Evolutionary conservation across 225 moss, liverwort and hornwort species (phyloP).

Genomic region (Anthoceros angustus): DNA sequence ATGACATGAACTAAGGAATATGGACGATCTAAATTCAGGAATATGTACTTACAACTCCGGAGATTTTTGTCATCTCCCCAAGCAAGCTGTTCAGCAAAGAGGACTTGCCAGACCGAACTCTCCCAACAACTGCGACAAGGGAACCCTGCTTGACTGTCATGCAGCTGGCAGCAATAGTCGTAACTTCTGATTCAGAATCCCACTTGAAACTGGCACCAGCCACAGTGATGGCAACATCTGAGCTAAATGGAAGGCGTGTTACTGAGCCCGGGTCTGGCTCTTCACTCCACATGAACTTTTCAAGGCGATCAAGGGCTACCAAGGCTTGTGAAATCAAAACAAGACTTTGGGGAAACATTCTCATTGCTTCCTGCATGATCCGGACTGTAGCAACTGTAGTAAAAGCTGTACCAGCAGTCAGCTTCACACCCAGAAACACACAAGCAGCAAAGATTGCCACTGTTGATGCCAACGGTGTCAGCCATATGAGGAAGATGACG

Average conservation of each 20-base stretch:
- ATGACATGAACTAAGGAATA: not conserved
- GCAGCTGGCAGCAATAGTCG: slow-evolving; percentile 36
- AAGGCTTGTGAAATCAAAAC: slow-evolving; percentile 50
- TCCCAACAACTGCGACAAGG: slow-evolving; percentile 71
- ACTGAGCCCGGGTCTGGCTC: slow-evolving; percentile 51
- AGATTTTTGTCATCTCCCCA: slow-evolving; percentile 63
- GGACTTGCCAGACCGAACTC: slow-evolving; percentile 79
- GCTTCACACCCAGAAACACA: slow-evolving; percentile 24
- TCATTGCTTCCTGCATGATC: slow-evolving; percentile 71
- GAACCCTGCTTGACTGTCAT: slow-evolving; percentile 32
- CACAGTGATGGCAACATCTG: slow-evolving; percentile 39
- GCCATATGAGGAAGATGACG: slow-evolving; percentile 40
- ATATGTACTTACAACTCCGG: slow-evolving; percentile 41
- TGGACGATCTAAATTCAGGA: slow-evolving; percentile 4
- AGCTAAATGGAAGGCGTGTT: slow-evolving; percentile 20
- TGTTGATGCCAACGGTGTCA: slow-evolving; percentile 41
- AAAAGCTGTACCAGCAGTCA: slow-evolving; percentile 49
- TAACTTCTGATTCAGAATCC: slow-evolving; percentile 29
- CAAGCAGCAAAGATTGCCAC: slow-evolving; percentile 46
- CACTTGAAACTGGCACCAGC: slow-evolving; percentile 53
- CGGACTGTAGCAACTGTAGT: slow-evolving; percentile 69
- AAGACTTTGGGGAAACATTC: slow-evolving; percentile 59
- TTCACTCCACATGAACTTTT: slow-evolving; percentile 57
- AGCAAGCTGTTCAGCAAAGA: slow-evolving; percentile 62
- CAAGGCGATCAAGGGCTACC: slow-evolving; percentile 62